A percentile compares a stretch with the other conserved stretches of the same genome.
Conservation (phyloP, 1,284 basidiomycete species). For the Polyporus tsugae region DNA sequence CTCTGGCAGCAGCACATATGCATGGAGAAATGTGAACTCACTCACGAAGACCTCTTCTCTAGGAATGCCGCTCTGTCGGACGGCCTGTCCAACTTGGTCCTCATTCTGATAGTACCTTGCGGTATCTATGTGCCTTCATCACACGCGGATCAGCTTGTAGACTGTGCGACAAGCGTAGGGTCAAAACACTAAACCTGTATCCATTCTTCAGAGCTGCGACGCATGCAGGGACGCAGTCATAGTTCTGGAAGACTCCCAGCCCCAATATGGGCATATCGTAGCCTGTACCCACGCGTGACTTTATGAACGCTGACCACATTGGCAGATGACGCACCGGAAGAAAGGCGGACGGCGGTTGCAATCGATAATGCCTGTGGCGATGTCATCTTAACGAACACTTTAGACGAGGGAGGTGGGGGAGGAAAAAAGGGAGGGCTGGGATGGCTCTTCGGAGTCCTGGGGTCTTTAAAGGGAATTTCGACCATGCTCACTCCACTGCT, state of each 20-base stretch:
- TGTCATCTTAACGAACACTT: background rate
- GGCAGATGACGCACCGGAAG: constrained; percentile 17
- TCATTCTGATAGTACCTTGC: constrained; percentile 83
- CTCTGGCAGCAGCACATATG: too few species aligned
- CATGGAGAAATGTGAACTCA: constrained; percentile 42
- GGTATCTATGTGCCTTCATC: constrained; percentile 66
- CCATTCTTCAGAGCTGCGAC: constrained; percentile 73
- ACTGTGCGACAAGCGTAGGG: too few species aligned
- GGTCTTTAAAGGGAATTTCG: background rate
- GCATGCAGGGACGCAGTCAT: constrained; percentile 62
- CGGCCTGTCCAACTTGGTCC: constrained; percentile 62
- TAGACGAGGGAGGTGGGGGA: background rate
- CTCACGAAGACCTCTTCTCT: constrained; percentile 75
- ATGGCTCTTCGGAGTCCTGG: background rate
- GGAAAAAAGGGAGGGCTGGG: background rate
- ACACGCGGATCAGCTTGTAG: background rate
- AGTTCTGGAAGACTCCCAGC: constrained; percentile 82
- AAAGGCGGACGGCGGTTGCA: constrained; percentile 21
- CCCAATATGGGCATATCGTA: constrained; percentile 74
- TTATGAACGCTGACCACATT: background rate
- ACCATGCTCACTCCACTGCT: background rate
- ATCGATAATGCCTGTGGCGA: constrained; percentile 13
- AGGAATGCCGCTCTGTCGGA: constrained; percentile 58
- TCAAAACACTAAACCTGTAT: constrained; percentile 49
- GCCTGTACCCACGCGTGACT: constrained; percentile 3